Conservation (phyloP, 805 yeast genomes). For the Pichia insulana region DNA sequence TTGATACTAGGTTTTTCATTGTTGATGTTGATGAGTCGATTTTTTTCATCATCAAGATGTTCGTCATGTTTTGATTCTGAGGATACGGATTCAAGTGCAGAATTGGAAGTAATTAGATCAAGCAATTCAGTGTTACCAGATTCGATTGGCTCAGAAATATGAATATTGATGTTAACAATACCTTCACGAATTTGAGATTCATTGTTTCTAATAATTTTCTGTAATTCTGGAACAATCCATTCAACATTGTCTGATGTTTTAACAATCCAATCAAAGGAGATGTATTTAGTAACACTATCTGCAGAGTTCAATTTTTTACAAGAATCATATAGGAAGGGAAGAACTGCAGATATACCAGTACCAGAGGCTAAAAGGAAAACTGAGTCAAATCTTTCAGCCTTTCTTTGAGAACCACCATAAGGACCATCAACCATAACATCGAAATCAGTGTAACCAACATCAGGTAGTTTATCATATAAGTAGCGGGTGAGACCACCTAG, state of each 20-base stretch:
- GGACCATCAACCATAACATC: constrained; percentile 46
- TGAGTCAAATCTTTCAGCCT: constrained; percentile 36
- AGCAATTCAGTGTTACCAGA: neutral
- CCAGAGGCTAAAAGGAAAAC: constrained; percentile 38
- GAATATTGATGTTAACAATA: constrained; percentile 14
- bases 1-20: constrained; percentile 13
- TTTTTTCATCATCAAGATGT: neutral
- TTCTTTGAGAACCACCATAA: constrained; percentile 45
- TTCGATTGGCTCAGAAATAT: constrained; percentile 6
- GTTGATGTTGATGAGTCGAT: constrained; percentile 1
- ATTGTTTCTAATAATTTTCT: constrained; percentile 24
- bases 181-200: constrained; percentile 16
- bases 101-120: neutral
- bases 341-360: constrained; percentile 42
- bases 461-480: constrained; percentile 25
- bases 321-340: constrained; percentile 32
- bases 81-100: neutral
- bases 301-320: constrained; percentile 19
- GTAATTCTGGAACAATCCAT: constrained; percentile 36
- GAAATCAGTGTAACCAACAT: constrained; percentile 18
- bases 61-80: neutral
- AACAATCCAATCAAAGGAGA: constrained; percentile 40
- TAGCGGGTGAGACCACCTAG: constrained; percentile 35
- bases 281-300: constrained; percentile 17
- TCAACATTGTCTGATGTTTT: constrained; percentile 25